Base-by-base conservation (phyloP, 805 yeast genomes). In the Wickerhamomyces rabaulensis region DNA sequence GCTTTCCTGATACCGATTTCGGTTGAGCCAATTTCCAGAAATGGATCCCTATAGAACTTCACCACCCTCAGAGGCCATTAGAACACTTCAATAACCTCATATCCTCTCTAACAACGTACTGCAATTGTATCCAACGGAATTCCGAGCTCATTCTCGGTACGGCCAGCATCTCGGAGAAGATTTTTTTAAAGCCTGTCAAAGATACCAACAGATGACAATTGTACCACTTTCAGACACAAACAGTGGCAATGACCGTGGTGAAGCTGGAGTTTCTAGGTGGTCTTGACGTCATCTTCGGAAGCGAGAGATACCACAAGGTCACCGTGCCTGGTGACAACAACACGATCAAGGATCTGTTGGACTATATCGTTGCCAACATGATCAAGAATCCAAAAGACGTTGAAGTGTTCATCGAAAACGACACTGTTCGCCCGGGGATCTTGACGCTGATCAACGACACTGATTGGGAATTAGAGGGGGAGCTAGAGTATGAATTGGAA, bases 391-490 rank as follows among this genome's bases (percentile, higher is more conserved):
- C 78, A 29, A 79, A 78, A 49, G 90, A 85, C 58, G 68, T 75
- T 25, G 84, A 80, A 4, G 84, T 90, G 12, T 90, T 92, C 58
- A 72, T 91, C 7, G 94, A 87, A 56, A 91, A 87, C 54, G 95
- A 73, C 10, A 77, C 83, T 1, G 81, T 89, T 13, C 79, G 98
- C 43, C 96, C 98, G 0, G 99, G 99, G 2, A 88, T 92, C 41
- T 70, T 92, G 50, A 96, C 94, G 9, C 73, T 92, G 46, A 85
- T 92, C 51, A 92, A 92, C 60, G 98, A 92, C 62, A 82, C 95
- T 0, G 99, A 92, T 67, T 92, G 98, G 98, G 99, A 92, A 60
- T 67, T 92, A 13, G 95, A 90, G 63, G 98, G 89, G 10, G 90
- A 84, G 64, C 90, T 87, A 56, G 84, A 79, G 9, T 90, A 90